Base-by-base conservation (phyloP, 2,329 filamentous ascomycete species). In the Fusarium robinianum region DNA sequence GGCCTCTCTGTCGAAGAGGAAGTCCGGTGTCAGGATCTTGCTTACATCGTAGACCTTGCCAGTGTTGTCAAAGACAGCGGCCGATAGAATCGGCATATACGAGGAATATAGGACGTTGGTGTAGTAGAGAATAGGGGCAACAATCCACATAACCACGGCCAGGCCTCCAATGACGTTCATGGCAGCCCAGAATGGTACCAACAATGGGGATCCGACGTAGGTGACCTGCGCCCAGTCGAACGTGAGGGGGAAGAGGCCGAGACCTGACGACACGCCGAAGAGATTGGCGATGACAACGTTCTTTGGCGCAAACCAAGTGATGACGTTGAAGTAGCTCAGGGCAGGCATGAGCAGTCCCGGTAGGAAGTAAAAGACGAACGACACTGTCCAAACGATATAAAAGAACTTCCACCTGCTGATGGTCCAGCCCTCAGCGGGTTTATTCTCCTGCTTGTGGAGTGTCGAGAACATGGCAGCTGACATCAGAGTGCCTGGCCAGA, bases 161-260 rank as follows among this genome's bases (percentile, higher is more conserved):
- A 94, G 74, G 5, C 88, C 89, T 45, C 85, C 87, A 18, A 94
- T 81, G 24, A 94, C 88, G 60, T 94, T 94, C 69, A 91, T 81
- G 7, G 88, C 85, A 26, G 88, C 86, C 88, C 89, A 90, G 67
- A 92, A 94, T 0, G 89, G 89, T 0, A 89, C 90, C 11, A 94
- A 76, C 6, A 95, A 73, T 0, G 87, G 90, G 4, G 88, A 94
- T 11, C 90, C 90, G 57, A 95, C 94, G 62, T 92, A 85, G 1
- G 90, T 89, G 51, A 95, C 85, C 63, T 95, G 90, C 1, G 88
- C 87, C 90, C 90, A 95, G 70, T 95, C 90, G 61, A 95, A 95
- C 0, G 90, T 95, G 59, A 95, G 65, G 0, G 90, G 90, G 50
- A 95, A 90, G 22, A 95, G 71, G 1, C 89, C 89, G 10, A 95